A percentile compares a stretch with the other conserved stretches of the same genome.
phyloP scores from a whole-genome alignment of 106 monocot species.

The Allium cepa region DNA sequence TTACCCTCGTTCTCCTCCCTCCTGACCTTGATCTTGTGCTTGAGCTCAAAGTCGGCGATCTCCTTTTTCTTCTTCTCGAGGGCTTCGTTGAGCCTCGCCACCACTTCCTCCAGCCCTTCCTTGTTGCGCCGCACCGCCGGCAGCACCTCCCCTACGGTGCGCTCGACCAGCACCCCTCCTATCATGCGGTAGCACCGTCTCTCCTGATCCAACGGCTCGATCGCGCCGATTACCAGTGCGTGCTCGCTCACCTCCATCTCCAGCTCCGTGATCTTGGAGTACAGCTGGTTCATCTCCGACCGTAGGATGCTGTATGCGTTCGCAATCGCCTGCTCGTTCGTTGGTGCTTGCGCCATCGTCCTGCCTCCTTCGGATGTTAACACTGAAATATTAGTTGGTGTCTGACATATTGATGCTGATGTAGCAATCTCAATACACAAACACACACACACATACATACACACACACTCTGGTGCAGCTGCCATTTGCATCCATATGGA shows the following conservation, averaged over 20 bases:
- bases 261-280: conserved; percentile 89
- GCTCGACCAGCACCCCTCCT: conserved; percentile 81
- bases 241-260: conserved; percentile 97
- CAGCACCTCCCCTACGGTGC: conserved; percentile 80
- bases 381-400: too few relatives aligned
- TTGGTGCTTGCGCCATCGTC: conserved; percentile 25
- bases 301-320: conserved; percentile 57
- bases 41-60: conserved; percentile 82
- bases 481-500: too few relatives aligned
- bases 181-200: conserved; percentile 91
- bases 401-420: too few relatives aligned
- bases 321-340: conserved; percentile 45
- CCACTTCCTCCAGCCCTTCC: conserved; percentile 84
- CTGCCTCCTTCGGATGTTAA: conserved; percentile 10
- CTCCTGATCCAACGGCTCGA: conserved; percentile 73
- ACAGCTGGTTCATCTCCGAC: conserved; percentile 74
- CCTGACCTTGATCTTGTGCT: conserved; percentile 88
- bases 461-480: too few relatives aligned
- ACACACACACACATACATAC: too few relatives aligned
- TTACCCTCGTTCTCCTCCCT: conserved; percentile 24
- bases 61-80: conserved; percentile 95
- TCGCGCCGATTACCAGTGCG: conserved; percentile 72
- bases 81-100: conserved; percentile 70
- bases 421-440: too few relatives aligned
- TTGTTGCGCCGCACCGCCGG: conserved; percentile 87